phyloP scores from a whole-genome alignment of 768 basidiomycete species.

The Russula griseocarnosa region DNA sequence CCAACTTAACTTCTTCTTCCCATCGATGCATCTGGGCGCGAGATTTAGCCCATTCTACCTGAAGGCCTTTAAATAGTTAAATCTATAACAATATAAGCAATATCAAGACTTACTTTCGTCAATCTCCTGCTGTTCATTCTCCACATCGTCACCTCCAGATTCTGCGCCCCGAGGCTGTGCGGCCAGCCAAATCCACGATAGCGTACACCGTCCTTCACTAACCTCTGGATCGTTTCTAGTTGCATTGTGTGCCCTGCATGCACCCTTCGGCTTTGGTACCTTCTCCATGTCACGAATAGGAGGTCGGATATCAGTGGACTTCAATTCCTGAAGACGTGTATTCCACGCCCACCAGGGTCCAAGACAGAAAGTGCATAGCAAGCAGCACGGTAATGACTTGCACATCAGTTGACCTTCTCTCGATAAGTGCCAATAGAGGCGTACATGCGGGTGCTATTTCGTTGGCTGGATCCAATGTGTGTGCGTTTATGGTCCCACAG shows the following conservation, averaged over 20 bases:
- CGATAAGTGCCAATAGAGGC: neutral
- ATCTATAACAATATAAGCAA: neutral
- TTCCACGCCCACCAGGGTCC: neutral
- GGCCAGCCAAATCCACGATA: neutral
- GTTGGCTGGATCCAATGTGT: neutral
- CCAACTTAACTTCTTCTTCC: neutral
- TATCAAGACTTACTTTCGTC: neutral
- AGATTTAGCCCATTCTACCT: neutral
- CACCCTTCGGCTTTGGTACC: neutral
- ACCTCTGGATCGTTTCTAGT: neutral
- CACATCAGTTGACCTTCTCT: neutral
- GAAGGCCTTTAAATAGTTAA: neutral
- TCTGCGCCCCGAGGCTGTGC: neutral
- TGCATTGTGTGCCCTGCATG: neutral
- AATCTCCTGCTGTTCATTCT: neutral
- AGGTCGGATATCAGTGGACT: slow-evolving; percentile 3
- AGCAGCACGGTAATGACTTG: neutral
- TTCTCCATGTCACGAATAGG: neutral
- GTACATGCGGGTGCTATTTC: neutral
- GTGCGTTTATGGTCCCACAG: neutral
- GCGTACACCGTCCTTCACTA: neutral
- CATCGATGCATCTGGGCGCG: neutral
- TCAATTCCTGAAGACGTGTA: slow-evolving; percentile 1
- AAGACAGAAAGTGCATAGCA: neutral
- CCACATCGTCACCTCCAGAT: neutral